Evolutionary conservation across 2,329 filamentous ascomycete species (phyloP).

Genomic region (Rhexocercosporidium sp.): DNA sequence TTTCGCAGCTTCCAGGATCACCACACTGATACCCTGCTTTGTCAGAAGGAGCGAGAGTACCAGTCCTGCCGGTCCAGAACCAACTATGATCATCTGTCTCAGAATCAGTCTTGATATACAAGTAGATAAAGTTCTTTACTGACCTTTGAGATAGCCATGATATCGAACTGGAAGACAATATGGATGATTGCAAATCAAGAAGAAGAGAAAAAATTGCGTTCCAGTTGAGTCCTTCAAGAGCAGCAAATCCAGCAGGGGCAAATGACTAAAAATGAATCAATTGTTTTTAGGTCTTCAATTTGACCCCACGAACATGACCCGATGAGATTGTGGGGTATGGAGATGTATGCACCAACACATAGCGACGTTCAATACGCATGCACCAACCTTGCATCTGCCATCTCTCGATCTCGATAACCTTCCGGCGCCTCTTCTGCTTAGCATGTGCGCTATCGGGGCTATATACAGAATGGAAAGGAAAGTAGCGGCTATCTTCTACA

Average conservation of each 20-base stretch:
- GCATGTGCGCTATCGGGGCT: constrained; percentile 46
- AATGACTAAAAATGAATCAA: too few species aligned
- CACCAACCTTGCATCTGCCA: constrained; percentile 2
- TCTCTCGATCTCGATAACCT: constrained; percentile 6
- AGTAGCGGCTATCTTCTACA: constrained; percentile 30
- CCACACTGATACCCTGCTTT: constrained; percentile 56
- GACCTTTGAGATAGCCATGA: background rate
- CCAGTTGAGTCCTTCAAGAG: too few species aligned
- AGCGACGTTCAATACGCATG: background rate
- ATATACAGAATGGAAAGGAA: constrained; percentile 43
- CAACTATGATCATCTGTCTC: constrained; percentile 46
- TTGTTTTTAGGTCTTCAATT: too few species aligned
- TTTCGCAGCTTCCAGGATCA: constrained; percentile 55
- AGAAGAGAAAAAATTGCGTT: too few species aligned
- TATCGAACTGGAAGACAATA: background rate
- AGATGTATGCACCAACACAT: background rate
- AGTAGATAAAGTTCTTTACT: too few species aligned
- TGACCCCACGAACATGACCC: background rate
- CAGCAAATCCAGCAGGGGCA: too few species aligned
- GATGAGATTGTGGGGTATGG: background rate
- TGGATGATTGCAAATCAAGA: background rate
- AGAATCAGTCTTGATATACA: too few species aligned
- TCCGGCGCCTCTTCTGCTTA: constrained; percentile 41
- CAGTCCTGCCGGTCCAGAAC: constrained; percentile 44
- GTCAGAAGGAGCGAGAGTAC: constrained; percentile 51